Percentiles rank a stretch among this genome's conserved stretches.
phyloP scores from a whole-genome alignment of 2,329 filamentous ascomycete species.

The Scedosporium dehoogii region DNA sequence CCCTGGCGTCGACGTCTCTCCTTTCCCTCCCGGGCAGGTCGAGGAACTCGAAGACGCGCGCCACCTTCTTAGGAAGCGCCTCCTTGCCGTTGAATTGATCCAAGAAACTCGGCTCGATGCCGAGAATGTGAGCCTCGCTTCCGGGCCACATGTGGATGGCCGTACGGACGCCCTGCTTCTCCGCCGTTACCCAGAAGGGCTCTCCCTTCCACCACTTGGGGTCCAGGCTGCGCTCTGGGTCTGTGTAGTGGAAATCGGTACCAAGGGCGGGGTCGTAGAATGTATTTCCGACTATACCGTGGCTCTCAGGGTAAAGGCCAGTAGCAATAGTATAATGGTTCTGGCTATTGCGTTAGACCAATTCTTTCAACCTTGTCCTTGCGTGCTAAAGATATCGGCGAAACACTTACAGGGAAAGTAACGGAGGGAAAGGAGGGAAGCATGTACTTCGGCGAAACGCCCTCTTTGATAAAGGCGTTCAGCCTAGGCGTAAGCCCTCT shows the following conservation, averaged over 20 bases:
- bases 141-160: constrained; percentile 99
- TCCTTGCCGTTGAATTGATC: constrained; percentile 81
- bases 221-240: constrained; percentile 64
- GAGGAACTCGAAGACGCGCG: constrained; percentile 69
- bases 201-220: constrained; percentile 93
- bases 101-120: constrained; percentile 66
- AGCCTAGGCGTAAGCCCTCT: constrained; percentile 76
- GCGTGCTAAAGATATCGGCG: neutral
- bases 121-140: constrained; percentile 74
- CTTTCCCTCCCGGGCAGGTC: constrained; percentile 69
- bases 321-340: constrained; percentile 93
- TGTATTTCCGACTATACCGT: constrained; percentile 86
- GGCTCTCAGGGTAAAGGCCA: constrained; percentile 82
- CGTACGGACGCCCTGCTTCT: constrained; percentile 65
- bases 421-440: constrained; percentile 89
- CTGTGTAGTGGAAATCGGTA: constrained; percentile 81
- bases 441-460: constrained; percentile 89
- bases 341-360: neutral
- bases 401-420: constrained; percentile 59
- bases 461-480: constrained; percentile 66
- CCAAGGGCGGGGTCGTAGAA: constrained; percentile 79
- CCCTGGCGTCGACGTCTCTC: constrained; percentile 26
- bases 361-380: no score
- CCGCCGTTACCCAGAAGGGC: constrained; percentile 88
- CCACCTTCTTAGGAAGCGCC: constrained; percentile 62